Conservation (phyloP, 176 grass and related monocot species). For the Rhynchospora tenuis region DNA sequence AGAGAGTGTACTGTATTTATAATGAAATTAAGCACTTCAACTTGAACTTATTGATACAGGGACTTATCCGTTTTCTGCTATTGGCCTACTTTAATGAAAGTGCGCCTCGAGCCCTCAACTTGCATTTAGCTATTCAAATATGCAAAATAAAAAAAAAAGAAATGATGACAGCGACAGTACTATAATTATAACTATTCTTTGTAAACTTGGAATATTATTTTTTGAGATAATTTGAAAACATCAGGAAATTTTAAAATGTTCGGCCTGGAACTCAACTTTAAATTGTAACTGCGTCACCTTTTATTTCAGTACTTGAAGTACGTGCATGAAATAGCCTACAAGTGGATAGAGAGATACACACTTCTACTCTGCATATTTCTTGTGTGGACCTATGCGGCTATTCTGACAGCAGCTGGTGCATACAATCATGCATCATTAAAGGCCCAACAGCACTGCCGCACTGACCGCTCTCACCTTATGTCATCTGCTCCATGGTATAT, state of each 20-base stretch:
- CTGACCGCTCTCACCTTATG: slow-evolving; percentile 67
- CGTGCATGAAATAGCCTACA: slow-evolving; percentile 32
- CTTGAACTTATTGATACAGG: neutral
- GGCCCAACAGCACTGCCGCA: slow-evolving; percentile 81
- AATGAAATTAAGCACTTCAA: neutral
- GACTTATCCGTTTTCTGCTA: neutral
- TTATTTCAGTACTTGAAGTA: slow-evolving; percentile 42
- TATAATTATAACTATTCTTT: neutral
- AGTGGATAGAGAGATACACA: slow-evolving; percentile 76
- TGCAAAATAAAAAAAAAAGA: neutral
- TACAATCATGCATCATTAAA: slow-evolving; percentile 74
- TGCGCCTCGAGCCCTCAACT: neutral
- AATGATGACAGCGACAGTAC: neutral
- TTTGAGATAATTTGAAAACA: neutral
- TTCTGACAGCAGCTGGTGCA: slow-evolving; percentile 92
- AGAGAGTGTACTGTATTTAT: neutral
- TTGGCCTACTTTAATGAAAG: neutral
- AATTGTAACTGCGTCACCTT: neutral
- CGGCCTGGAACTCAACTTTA: neutral
- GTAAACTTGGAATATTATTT: neutral
- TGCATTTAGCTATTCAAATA: neutral
- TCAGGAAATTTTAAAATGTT: neutral
- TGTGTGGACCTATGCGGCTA: slow-evolving; percentile 90
- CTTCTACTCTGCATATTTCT: slow-evolving; percentile 76
- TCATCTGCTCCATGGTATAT: slow-evolving; percentile 89